Conservation (phyloP, 352 stramenopile genomes). For the Plasmopara viticola region DNA sequence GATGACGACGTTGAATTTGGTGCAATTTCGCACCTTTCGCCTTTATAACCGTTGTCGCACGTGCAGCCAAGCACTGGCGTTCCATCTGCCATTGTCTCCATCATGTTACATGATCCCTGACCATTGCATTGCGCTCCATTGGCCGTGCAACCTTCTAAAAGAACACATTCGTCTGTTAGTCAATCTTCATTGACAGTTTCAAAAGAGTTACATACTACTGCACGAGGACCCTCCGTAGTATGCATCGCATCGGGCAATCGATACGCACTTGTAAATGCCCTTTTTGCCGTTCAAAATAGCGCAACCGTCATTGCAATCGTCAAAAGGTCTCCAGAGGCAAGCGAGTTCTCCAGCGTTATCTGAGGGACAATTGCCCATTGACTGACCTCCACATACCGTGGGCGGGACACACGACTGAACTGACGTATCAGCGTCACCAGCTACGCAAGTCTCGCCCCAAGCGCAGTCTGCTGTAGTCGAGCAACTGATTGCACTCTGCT, state of each 20-base stretch:
- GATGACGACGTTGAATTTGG: conserved; percentile 11
- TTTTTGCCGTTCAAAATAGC: conserved; percentile 23
- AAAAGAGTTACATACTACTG: conserved; percentile 37
- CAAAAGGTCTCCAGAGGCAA: conserved; percentile 43
- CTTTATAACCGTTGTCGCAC: conserved; percentile 68
- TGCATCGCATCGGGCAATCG: conserved; percentile 60
- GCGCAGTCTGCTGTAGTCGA: conserved; percentile 59
- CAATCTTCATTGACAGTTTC: not conserved
- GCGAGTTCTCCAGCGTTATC: conserved; percentile 62
- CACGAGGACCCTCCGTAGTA: conserved; percentile 52
- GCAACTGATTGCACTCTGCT: conserved; percentile 38
- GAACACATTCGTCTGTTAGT: not conserved
- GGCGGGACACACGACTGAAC: conserved; percentile 69
- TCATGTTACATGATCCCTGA: conserved; percentile 60
- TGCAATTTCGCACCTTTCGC: conserved; percentile 38
- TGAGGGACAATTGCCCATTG: conserved; percentile 51
- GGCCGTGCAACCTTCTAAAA: conserved; percentile 35
- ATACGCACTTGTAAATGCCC: conserved; percentile 82
- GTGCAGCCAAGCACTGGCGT: conserved; percentile 51
- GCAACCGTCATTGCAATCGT: conserved; percentile 21
- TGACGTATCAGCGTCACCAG: conserved; percentile 44
- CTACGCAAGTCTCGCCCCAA: conserved; percentile 62
- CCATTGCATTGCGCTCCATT: conserved; percentile 70
- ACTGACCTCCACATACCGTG: conserved; percentile 44
- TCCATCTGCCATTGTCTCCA: conserved; percentile 20